A percentile compares a stretch with the other conserved stretches of the same genome.
phyloP scores from a whole-genome alignment of 2,329 filamentous ascomycete species.

The Aspergillus sp. region DNA sequence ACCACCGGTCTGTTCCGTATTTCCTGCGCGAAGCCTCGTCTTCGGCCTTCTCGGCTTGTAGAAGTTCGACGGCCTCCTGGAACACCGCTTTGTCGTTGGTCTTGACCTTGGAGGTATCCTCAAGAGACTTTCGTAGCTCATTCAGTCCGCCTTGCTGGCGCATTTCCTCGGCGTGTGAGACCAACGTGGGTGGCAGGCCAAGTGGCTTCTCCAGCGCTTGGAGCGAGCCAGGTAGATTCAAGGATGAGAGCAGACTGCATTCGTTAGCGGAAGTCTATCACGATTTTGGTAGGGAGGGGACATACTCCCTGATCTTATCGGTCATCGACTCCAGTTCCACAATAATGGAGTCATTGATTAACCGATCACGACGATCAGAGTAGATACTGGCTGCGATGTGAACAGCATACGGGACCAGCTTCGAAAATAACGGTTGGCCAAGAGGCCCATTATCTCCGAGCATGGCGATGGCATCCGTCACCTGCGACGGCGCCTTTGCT shows the following conservation, averaged over 20 bases:
- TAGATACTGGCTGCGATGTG: conserved; percentile 95
- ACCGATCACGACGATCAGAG: conserved; percentile 79
- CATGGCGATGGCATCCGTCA: conserved; percentile 71
- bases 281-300: conserved; percentile 1
- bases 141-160: conserved; percentile 81
- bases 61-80: conserved; percentile 70
- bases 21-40: conserved; percentile 68
- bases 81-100: conserved; percentile 70
- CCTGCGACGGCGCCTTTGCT: conserved; percentile 69
- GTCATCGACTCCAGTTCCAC: conserved; percentile 77
- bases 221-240: conserved; percentile 85
- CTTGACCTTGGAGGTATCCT: conserved; percentile 86
- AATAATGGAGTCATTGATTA: conserved; percentile 82
- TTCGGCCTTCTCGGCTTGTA: conserved; percentile 75
- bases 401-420: conserved; percentile 89
- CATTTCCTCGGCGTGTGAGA: conserved; percentile 89
- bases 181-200: conserved; percentile 74
- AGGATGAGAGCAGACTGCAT: conserved; percentile 58
- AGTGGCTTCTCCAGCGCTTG: conserved; percentile 94
- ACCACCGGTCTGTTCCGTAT: conserved; percentile 84
- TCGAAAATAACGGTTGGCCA: conserved; percentile 78
- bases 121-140: conserved; percentile 68
- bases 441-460: conserved; percentile 75
- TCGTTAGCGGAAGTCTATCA: conserved; percentile 6
- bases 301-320: conserved; percentile 64